Percentiles rank a stretch among this genome's conserved stretches.
Conservation (phyloP, 2,329 filamentous ascomycete species). For the Fusarium subglutinans region DNA sequence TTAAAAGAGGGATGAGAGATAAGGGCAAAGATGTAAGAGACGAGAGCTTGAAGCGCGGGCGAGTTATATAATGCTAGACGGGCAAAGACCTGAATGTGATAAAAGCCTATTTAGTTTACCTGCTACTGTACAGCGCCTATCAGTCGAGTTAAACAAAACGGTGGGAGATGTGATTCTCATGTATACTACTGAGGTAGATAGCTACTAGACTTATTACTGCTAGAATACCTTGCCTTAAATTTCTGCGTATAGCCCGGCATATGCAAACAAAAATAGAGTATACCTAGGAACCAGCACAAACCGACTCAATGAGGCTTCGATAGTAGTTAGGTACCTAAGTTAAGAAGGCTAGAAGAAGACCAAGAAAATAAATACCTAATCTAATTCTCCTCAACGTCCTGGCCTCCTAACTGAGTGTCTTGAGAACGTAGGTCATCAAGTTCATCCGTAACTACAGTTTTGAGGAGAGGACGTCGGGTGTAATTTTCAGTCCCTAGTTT, state of each 20-base stretch:
- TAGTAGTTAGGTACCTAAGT: neutral
- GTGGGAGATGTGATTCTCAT: neutral
- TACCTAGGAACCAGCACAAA: neutral
- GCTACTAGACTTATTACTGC: neutral
- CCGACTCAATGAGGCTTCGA: neutral
- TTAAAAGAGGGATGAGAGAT: neutral
- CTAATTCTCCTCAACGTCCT: too few relatives aligned
- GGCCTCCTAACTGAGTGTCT: neutral
- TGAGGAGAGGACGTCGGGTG: neutral
- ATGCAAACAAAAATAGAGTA: neutral
- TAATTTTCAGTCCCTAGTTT: neutral
- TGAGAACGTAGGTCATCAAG: neutral
- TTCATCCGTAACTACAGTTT: neutral
- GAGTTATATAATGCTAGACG: neutral
- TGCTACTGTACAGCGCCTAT: too few relatives aligned
- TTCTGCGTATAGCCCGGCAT: neutral
- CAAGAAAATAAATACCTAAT: neutral
- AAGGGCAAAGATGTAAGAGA: neutral
- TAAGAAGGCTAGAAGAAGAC: neutral
- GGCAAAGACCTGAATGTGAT: neutral
- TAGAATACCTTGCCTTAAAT: neutral
- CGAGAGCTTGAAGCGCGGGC: neutral
- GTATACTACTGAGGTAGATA: neutral
- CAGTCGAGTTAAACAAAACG: neutral
- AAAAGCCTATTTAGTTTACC: neutral